phyloP scores from a whole-genome alignment of 805 yeast genomes.

The Candida suzukii region DNA sequence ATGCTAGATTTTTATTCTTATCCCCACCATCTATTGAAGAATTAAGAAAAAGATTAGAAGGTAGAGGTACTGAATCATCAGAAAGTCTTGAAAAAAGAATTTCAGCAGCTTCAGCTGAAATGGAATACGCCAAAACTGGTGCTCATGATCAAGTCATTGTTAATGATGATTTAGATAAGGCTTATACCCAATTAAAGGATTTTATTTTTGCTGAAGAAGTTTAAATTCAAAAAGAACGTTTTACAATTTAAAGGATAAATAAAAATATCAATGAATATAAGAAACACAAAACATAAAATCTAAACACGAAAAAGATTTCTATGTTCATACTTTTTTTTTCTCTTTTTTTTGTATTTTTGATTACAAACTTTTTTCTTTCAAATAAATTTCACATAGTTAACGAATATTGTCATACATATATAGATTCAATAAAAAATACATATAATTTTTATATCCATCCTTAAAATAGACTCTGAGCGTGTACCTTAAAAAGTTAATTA shows the following conservation, averaged over 20 bases:
- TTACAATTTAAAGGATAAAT: background rate
- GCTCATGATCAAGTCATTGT: constrained; percentile 87
- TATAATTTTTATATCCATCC: too few relatives aligned
- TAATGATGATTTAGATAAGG: constrained; percentile 86
- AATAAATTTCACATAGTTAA: too few relatives aligned
- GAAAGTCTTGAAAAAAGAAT: constrained; percentile 82
- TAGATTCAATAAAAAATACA: too few relatives aligned
- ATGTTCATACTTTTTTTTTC: too few relatives aligned
- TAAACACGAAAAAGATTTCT: too few relatives aligned
- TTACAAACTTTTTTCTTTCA: too few relatives aligned
- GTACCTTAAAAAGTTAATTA: too few relatives aligned
- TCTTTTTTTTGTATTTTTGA: too few relatives aligned
- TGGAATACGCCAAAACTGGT: constrained; percentile 84
- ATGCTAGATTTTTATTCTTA: constrained; percentile 80
- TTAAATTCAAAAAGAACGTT: background rate
- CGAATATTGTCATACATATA: too few relatives aligned
- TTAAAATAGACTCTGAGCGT: too few relatives aligned
- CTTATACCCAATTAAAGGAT: constrained; percentile 72
- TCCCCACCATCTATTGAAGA: constrained; percentile 90
- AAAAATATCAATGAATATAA: too few relatives aligned
- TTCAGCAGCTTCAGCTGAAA: constrained; percentile 78
- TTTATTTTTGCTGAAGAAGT: constrained; percentile 51
- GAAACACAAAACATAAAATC: too few relatives aligned
- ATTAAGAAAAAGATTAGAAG: constrained; percentile 65
- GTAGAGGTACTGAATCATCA: constrained; percentile 92